phyloP scores from a whole-genome alignment of 768 basidiomycete species.

The Podaxis mareebaensis region DNA sequence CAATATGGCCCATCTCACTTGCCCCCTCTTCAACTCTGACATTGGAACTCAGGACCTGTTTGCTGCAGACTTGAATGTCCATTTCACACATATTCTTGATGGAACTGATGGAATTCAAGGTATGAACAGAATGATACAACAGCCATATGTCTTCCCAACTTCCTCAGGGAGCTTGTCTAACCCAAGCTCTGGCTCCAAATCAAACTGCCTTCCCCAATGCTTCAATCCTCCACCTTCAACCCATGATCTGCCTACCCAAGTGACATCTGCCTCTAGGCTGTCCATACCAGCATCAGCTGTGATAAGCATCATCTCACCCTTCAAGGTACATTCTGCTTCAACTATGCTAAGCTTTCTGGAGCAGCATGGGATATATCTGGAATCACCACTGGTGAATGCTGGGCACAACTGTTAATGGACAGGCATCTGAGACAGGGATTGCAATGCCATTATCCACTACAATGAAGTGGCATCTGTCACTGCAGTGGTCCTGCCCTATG shows the following conservation, averaged over 20 bases:
- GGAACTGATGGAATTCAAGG: not conserved
- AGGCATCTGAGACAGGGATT: not conserved
- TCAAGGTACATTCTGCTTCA: conserved; percentile 31
- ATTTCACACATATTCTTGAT: not conserved
- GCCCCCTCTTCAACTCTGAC: conserved; percentile 1
- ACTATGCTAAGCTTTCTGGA: conserved; percentile 37
- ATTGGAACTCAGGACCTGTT: conserved; percentile 5
- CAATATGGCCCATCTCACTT: conserved; percentile 11
- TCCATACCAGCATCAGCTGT: conserved; percentile 11
- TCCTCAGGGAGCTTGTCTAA: not conserved
- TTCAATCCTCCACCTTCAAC: conserved; percentile 15
- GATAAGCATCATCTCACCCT: conserved; percentile 21
- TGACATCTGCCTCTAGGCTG: conserved; percentile 14
- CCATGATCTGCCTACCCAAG: not conserved
- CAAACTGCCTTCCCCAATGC: not conserved
- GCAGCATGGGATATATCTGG: conserved; percentile 32
- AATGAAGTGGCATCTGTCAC: not conserved
- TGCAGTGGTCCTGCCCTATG: not conserved
- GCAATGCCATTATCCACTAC: not conserved
- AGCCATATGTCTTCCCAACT: not conserved
- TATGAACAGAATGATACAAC: not conserved
- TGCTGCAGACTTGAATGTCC: not conserved
- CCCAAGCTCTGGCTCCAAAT: not conserved
- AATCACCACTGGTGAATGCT: not conserved
- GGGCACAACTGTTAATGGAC: not conserved